phyloP scores from a whole-genome alignment of 2,329 filamentous ascomycete genomes.

The Polychaeton citri region DNA sequence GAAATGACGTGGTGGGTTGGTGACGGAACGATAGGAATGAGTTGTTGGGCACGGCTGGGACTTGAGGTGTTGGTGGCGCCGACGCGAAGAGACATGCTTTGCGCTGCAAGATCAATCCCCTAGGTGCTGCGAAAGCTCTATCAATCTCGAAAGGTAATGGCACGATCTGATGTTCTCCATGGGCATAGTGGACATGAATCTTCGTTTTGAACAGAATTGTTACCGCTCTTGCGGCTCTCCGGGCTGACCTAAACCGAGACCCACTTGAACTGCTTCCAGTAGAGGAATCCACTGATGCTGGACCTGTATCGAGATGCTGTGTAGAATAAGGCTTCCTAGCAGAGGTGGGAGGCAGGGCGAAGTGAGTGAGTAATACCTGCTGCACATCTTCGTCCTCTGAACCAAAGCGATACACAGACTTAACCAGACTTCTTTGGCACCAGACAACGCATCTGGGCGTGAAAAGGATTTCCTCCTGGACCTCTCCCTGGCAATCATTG shows the following conservation, averaged over 20 bases:
- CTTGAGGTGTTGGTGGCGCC: slow-evolving; percentile 21
- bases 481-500: slow-evolving; percentile 18
- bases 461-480: slow-evolving; percentile 68
- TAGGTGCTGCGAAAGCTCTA: slow-evolving; percentile 66
- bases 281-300: not conserved
- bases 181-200: slow-evolving; percentile 83
- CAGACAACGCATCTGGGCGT: slow-evolving; percentile 70
- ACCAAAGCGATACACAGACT: slow-evolving; percentile 74
- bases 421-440: slow-evolving; percentile 74
- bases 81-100: slow-evolving; percentile 45
- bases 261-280: slow-evolving; percentile 7
- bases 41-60: slow-evolving; percentile 55
- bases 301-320: not conserved
- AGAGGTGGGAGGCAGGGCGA: slow-evolving; percentile 37
- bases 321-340: not conserved
- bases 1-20: slow-evolving; percentile 22
- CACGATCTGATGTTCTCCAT: slow-evolving; percentile 75
- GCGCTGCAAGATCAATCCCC: slow-evolving; percentile 75
- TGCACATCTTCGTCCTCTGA: slow-evolving; percentile 73
- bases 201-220: slow-evolving; percentile 88
- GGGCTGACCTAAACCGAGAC: too few relatives aligned
- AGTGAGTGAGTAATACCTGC: slow-evolving; percentile 78
- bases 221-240: slow-evolving; percentile 42
- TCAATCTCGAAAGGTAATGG: slow-evolving; percentile 94
- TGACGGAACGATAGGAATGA: slow-evolving; percentile 66